phyloP scores from a whole-genome alignment of 2,329 filamentous ascomycete genomes.

The Biscogniauxia marginata region DNA sequence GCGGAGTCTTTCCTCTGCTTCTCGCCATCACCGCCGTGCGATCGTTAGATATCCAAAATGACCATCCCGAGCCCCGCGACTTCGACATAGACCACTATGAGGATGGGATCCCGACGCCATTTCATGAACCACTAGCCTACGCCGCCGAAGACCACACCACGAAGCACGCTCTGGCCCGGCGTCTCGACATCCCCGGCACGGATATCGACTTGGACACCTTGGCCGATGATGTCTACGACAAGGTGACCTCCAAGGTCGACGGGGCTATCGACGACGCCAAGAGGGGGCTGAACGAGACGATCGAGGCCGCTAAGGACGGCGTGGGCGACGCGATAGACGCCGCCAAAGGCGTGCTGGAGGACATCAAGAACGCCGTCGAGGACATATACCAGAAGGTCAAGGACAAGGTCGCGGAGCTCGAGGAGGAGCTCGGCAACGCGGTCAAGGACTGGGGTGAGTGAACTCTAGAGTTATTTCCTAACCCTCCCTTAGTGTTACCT shows the following conservation, averaged over 20 bases:
- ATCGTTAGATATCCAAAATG: neutral
- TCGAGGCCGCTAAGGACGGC: neutral
- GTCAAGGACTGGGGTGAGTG: conserved; percentile 4
- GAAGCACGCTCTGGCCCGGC: neutral
- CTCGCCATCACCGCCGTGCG: neutral
- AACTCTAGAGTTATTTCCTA: no score
- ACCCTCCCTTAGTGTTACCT: no score
- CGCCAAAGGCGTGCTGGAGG: conserved; percentile 1
- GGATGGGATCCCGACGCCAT: neutral
- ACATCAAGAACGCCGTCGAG: neutral
- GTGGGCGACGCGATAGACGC: neutral
- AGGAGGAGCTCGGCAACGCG: conserved; percentile 1
- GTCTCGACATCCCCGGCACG: neutral
- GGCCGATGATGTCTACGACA: conserved; percentile 4
- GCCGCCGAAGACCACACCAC: neutral
- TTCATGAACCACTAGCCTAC: neutral
- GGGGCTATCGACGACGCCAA: conserved; percentile 4
- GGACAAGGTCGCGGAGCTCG: conserved; percentile 4
- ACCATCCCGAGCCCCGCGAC: neutral
- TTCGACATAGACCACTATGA: neutral
- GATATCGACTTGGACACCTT: conserved; percentile 3
- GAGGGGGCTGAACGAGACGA: neutral
- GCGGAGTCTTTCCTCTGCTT: neutral
- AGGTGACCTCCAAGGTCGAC: conserved; percentile 4
- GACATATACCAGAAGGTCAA: conserved; percentile 6